These are phyloP conservation scores for Arthrobotrys conoides DNA, from an alignment of 2,329 filamentous ascomycete genomes.

Conservation along the genomic window DNA sequence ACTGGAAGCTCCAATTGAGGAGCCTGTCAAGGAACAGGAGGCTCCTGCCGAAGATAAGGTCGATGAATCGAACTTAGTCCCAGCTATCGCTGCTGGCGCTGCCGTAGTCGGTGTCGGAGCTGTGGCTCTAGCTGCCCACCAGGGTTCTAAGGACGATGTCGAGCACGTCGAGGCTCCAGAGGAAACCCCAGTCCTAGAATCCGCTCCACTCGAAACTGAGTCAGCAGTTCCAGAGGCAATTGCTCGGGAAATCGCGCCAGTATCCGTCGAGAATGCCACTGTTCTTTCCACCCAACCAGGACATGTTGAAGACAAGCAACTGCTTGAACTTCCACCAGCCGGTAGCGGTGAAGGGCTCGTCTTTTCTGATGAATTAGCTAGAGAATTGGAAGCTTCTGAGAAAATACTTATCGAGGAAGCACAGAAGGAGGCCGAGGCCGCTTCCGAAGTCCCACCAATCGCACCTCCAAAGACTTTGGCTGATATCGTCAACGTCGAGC, in stretches of 20 bases:
- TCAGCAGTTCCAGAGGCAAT: constrained; percentile 4
- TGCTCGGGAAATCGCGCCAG: neutral
- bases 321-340: constrained; percentile 52
- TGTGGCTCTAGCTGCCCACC: constrained; percentile 37
- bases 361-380: constrained; percentile 54
- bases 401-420: constrained; percentile 34
- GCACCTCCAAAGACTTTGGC: constrained; percentile 52
- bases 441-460: constrained; percentile 36
- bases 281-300: constrained; percentile 51
- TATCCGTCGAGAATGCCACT: constrained; percentile 32
- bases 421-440: constrained; percentile 15
- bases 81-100: constrained; percentile 37
- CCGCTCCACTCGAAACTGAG: constrained; percentile 1
- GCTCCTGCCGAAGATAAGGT: constrained; percentile 26
- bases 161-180: constrained; percentile 13
- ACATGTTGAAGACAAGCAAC: constrained; percentile 34
- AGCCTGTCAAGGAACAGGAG: constrained; percentile 15
- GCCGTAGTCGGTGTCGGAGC: constrained; percentile 38
- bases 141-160: constrained; percentile 22
- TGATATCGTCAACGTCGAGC: constrained; percentile 38
- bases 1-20: constrained; percentile 2
- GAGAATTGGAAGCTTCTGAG: constrained; percentile 52
- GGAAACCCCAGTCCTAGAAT: constrained; percentile 9
- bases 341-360: constrained; percentile 55
- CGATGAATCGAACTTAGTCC: constrained; percentile 31